Percentiles rank a stretch among this genome's conserved stretches.
phyloP scores from a whole-genome alignment of 495 filamentous ascomycete genomes.

The Rhypophila decipiens region DNA sequence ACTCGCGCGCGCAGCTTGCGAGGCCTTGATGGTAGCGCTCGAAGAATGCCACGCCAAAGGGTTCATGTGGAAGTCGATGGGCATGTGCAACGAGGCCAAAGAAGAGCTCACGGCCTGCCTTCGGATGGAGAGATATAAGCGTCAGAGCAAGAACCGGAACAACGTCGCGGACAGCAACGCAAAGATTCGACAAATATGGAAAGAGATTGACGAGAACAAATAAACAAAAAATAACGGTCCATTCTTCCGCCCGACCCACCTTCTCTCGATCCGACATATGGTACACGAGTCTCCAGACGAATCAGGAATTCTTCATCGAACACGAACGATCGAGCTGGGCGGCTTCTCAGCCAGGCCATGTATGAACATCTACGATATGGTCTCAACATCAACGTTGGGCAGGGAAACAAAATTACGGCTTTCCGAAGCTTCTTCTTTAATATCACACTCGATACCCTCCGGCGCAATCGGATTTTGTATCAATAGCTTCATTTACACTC shows the following conservation, averaged over 20 bases:
- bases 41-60: conserved; percentile 93
- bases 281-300: too few species aligned
- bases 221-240: conserved; percentile 23
- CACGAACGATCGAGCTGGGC: too few species aligned
- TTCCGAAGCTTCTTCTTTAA: too few species aligned
- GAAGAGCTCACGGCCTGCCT: conserved; percentile 75
- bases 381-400: neutral
- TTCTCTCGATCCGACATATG: neutral
- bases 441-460: too few species aligned
- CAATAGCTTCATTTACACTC: too few species aligned
- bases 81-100: conserved; percentile 87
- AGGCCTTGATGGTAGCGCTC: conserved; percentile 84
- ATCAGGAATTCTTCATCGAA: too few species aligned
- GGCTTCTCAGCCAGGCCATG: too few species aligned
- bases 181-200: conserved; percentile 67
- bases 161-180: conserved; percentile 60
- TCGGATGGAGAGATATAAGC: conserved; percentile 66
- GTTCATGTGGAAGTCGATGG: conserved; percentile 80
- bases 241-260: neutral
- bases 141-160: conserved; percentile 70
- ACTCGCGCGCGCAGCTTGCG: conserved; percentile 58
- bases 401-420: too few species aligned
- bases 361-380: neutral
- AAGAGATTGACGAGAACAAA: conserved; percentile 72
- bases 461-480: too few species aligned